These are phyloP conservation scores for Neurospora sublineolata DNA, from an alignment of 495 filamentous ascomycete species.

Conservation along the genomic window DNA sequence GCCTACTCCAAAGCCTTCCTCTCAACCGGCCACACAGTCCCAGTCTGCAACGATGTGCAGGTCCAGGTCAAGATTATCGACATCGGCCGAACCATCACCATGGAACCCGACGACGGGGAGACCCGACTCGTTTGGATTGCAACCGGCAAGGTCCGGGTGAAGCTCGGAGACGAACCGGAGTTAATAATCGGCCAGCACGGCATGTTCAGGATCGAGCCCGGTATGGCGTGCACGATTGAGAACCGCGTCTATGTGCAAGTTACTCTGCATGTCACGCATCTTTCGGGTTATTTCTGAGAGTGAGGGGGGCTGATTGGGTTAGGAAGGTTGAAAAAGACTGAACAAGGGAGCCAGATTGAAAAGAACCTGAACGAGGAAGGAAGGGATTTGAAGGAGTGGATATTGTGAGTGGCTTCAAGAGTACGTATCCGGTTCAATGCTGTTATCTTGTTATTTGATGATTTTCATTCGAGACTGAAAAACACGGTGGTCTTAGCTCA, in stretches of 20 bases:
- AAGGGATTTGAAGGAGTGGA: not conserved
- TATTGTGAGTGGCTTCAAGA: not conserved
- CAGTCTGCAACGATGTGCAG: slow-evolving; percentile 19
- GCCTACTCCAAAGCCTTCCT: slow-evolving; percentile 33
- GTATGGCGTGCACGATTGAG: slow-evolving; percentile 11
- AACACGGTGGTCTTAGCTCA: not conserved
- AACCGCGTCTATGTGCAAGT: slow-evolving; percentile 28
- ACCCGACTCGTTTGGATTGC: slow-evolving; percentile 24
- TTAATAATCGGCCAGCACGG: slow-evolving; percentile 28
- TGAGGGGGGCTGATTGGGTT: not conserved
- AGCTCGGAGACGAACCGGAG: slow-evolving; percentile 16
- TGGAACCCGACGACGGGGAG: slow-evolving; percentile 10
- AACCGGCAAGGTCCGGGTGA: slow-evolving; percentile 25
- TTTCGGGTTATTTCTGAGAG: slow-evolving; percentile 10
- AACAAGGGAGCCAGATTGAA: not conserved
- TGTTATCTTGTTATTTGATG: not conserved
- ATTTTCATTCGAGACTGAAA: not conserved
- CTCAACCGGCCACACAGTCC: slow-evolving; percentile 12
- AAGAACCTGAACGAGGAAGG: too few relatives aligned
- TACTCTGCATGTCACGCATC: slow-evolving; percentile 20
- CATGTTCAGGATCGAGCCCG: slow-evolving; percentile 20
- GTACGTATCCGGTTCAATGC: not conserved
- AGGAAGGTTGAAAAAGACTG: not conserved
- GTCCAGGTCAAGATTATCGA: slow-evolving; percentile 24
- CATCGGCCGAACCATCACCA: slow-evolving; percentile 13